phyloP scores from a whole-genome alignment of 768 basidiomycete genomes.

The Termitomyces sp. region DNA sequence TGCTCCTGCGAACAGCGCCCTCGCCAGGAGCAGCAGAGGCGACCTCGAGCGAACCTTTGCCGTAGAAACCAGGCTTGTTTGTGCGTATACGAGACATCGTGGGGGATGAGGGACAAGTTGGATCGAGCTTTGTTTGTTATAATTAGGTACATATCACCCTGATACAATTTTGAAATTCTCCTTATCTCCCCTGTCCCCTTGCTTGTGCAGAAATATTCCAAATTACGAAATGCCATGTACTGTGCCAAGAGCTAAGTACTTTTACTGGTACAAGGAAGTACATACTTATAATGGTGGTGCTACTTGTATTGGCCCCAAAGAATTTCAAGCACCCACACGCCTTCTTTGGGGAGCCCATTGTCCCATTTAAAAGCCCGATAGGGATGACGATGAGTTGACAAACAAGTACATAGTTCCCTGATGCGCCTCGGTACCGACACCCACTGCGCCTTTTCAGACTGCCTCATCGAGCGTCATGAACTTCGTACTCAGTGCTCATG shows the following conservation, averaged over 20 bases:
- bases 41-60: conserved; percentile 62
- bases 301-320: no score
- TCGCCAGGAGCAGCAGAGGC: conserved; percentile 38
- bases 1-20: conserved; percentile 51
- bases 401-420: not conserved
- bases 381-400: no score
- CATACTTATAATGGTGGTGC: no score
- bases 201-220: not conserved
- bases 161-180: not conserved
- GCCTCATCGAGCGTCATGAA: no score
- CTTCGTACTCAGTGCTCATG: no score
- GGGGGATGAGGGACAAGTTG: conserved; percentile 4
- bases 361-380: no score
- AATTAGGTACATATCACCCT: not conserved
- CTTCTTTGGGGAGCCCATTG: no score
- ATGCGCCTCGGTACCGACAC: not conserved
- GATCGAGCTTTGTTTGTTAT: conserved; percentile 4
- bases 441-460: no score
- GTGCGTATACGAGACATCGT: conserved; percentile 29
- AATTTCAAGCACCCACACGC: no score
- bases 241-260: not conserved
- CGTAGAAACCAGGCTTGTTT: conserved; percentile 41
- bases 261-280: not conserved
- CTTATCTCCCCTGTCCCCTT: not conserved
- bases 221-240: not conserved